Percentiles rank a stretch among this genome's conserved stretches.
Evolutionary conservation across 2,329 filamentous ascomycete species (phyloP).

Genomic region (Apiospora phragmitis): DNA sequence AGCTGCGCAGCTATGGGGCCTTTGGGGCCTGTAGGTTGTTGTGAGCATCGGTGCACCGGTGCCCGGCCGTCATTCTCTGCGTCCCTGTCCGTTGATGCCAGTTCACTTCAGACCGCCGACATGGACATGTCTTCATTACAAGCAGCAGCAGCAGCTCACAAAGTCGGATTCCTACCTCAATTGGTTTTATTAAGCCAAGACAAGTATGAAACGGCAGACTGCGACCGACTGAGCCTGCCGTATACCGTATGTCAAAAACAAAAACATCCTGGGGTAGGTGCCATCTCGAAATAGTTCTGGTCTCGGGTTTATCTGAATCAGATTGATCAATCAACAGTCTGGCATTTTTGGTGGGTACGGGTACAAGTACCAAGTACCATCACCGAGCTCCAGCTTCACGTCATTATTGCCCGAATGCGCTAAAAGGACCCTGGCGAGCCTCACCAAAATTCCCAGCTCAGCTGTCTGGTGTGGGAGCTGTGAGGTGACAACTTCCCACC

Average conservation of each 20-base stretch:
- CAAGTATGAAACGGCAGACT: too few species aligned
- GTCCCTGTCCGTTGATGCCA: not conserved
- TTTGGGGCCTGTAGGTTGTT: not conserved
- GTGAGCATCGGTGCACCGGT: not conserved
- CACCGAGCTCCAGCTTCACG: not conserved
- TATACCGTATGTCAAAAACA: not conserved
- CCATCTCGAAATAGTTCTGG: not conserved
- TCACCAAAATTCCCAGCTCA: not conserved
- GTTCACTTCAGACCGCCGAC: not conserved
- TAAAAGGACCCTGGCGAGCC: conserved; percentile 3
- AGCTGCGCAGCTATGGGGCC: not conserved
- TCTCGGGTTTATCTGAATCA: not conserved
- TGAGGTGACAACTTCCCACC: not conserved
- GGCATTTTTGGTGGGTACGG: not conserved
- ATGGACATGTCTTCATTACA: not conserved
- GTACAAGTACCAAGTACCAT: not conserved
- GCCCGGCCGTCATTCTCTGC: not conserved
- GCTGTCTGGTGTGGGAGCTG: not conserved
- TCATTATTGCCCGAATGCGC: not conserved
- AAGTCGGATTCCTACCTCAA: too few species aligned
- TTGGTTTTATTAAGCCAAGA: too few species aligned
- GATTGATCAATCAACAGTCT: not conserved
- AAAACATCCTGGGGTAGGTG: not conserved
- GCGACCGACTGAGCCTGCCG: too few species aligned
- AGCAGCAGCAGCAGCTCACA: too few species aligned